A percentile compares a stretch with the other conserved stretches of the same genome.
Evolutionary conservation across 2,329 filamentous ascomycete genomes (phyloP).

Genomic region (Polychaeton citri): DNA sequence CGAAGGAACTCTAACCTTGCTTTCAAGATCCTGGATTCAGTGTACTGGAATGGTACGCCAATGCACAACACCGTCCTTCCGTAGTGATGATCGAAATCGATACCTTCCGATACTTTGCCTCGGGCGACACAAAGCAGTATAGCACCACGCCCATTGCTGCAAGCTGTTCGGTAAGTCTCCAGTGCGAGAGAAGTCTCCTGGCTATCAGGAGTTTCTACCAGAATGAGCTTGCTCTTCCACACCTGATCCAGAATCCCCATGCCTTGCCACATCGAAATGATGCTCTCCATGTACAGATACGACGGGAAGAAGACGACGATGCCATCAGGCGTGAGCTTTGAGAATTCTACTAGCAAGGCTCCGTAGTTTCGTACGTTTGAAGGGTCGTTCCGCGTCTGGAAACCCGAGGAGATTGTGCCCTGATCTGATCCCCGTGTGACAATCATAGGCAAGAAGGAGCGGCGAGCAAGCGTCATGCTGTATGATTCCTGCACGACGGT

Average conservation of each 20-base stretch:
- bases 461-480: constrained; percentile 83
- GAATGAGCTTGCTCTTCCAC: constrained; percentile 97
- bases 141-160: constrained; percentile 89
- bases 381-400: constrained; percentile 89
- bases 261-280: constrained; percentile 98
- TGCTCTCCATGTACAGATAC: constrained; percentile 98
- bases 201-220: constrained; percentile 93
- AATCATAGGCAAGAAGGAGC: constrained; percentile 96
- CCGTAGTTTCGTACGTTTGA: constrained; percentile 97
- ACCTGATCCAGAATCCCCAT: constrained; percentile 97
- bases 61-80: constrained; percentile 92
- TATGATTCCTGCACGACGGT: constrained; percentile 96
- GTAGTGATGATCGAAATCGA: constrained; percentile 98
- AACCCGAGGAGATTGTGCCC: constrained; percentile 80
- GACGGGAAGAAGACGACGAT: constrained; percentile 99
- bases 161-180: constrained; percentile 93
- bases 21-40: constrained; percentile 91
- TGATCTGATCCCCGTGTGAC: constrained; percentile 93
- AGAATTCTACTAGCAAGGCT: constrained; percentile 83
- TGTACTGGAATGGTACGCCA: constrained; percentile 96
- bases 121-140: constrained; percentile 89
- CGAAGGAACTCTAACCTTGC: constrained; percentile 90
- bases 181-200: constrained; percentile 93
- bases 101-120: constrained; percentile 94
- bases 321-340: constrained; percentile 88